Conservation (phyloP, 148 eudicot genomes). For the Cornus kousa region DNA sequence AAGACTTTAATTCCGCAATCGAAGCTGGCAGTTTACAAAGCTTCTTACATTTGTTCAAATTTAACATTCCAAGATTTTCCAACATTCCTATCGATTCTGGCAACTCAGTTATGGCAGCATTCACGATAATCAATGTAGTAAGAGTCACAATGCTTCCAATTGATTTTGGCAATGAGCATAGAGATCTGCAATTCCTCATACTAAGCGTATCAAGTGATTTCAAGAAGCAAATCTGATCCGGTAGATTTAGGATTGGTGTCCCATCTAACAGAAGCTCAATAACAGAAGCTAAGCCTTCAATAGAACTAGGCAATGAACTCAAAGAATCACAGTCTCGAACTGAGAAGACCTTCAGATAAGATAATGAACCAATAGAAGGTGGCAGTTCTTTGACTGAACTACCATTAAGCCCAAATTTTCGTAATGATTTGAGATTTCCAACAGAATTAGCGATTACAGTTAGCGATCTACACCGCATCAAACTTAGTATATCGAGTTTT, state of each 20-base stretch:
- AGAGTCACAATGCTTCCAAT: constrained; percentile 45
- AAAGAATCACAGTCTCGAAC: constrained; percentile 31
- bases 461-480: constrained; percentile 38
- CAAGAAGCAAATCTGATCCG: constrained; percentile 44
- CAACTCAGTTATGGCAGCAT: constrained; percentile 38
- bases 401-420: constrained; percentile 24
- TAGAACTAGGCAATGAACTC: constrained; percentile 33
- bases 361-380: constrained; percentile 39
- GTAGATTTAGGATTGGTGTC: constrained; percentile 33
- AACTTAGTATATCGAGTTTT: constrained; percentile 34
- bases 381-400: constrained; percentile 41
- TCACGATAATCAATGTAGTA: constrained; percentile 23
- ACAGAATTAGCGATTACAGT: constrained; percentile 40
- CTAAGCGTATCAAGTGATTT: constrained; percentile 43
- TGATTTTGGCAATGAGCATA: constrained; percentile 38
- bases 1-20: constrained; percentile 38
- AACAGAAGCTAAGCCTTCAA: constrained; percentile 38
- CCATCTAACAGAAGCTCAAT: constrained; percentile 38
- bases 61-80: constrained; percentile 42
- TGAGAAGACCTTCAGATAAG: constrained; percentile 34
- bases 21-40: constrained; percentile 38
- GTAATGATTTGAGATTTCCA: constrained; percentile 36
- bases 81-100: constrained; percentile 51
- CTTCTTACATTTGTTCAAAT: constrained; percentile 35
- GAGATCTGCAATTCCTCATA: constrained; percentile 36